Evolutionary conservation across 768 basidiomycete genomes (phyloP).

Genomic region (Pisolithus marmoratus): DNA sequence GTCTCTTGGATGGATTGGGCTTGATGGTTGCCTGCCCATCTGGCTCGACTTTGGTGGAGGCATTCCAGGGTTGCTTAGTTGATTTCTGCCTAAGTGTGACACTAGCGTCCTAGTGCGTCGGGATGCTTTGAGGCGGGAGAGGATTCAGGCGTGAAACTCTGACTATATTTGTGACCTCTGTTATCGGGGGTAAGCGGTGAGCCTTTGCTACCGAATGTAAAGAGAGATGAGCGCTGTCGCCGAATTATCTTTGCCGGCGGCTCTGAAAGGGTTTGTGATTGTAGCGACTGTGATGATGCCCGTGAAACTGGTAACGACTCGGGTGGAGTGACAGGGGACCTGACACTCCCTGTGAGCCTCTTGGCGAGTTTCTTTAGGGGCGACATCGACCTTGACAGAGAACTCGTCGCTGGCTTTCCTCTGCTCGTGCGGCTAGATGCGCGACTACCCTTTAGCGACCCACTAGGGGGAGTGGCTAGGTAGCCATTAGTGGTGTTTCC

Average conservation of each 20-base stretch:
- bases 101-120: slow-evolving; percentile 26
- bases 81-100: slow-evolving; percentile 36
- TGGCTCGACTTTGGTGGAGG: slow-evolving; percentile 67
- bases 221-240: slow-evolving; percentile 61
- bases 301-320: slow-evolving; percentile 43
- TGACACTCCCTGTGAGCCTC: slow-evolving; percentile 50
- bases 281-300: slow-evolving; percentile 26
- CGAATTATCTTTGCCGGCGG: slow-evolving; percentile 37
- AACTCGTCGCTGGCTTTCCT: slow-evolving; percentile 37
- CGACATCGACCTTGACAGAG: slow-evolving; percentile 72
- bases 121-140: slow-evolving; percentile 44
- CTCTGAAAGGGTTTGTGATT: slow-evolving; percentile 48
- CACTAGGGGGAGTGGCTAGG: slow-evolving; percentile 60
- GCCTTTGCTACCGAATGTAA: slow-evolving; percentile 39
- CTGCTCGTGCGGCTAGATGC: slow-evolving; percentile 32
- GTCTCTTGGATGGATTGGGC: slow-evolving; percentile 44
- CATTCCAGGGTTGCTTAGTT: slow-evolving; percentile 65
- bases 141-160: slow-evolving; percentile 66
- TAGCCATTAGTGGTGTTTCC: slow-evolving; percentile 55
- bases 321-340: slow-evolving; percentile 34
- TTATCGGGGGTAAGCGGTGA: slow-evolving; percentile 48
- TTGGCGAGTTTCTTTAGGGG: slow-evolving; percentile 75
- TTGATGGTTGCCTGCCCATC: slow-evolving; percentile 46
- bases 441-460: slow-evolving; percentile 31
- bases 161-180: slow-evolving; percentile 61